Evolutionary conservation across 2,329 filamentous ascomycete species (phyloP), one percentile per base, ranked within the genome.

Genomic region (Colletotrichum sp.): DNA sequence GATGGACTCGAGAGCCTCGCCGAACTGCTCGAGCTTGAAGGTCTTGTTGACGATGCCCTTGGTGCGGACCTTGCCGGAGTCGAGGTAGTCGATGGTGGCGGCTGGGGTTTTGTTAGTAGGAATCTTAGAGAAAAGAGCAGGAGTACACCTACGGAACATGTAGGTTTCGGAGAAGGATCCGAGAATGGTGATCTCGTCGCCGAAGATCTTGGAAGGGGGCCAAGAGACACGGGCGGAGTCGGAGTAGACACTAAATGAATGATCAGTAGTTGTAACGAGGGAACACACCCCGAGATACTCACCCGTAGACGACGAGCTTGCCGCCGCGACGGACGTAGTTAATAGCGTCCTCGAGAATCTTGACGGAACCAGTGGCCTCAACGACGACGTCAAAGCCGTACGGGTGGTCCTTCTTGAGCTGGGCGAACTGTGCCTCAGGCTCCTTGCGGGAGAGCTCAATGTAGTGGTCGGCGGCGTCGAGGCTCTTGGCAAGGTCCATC

Each of bases 101-200:
- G 87, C 84, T 86, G 30, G 61, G 64, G 8, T 3, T 4, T 30
- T 59, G 66, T 69, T 7, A 39, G 34, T 57, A 28, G 26, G n/a
- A 71, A 9, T 13, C 12, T 24, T 14, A 18, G 52, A 18, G 48
- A 9, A 13, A 7, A 24, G 16, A 36, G 34, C 16, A 3, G 3
- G 3, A 36, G 34, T 16, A 8, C 34, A 36, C 85, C 81, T 84
- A 87, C 86, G 92, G 88, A 94, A 94, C 89, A 93, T 94, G 85
- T 92, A 93, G 28, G 92, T 93, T 84, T 95, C 93, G 64, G 92
- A 94, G 86, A 95, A 95, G 68, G 91, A 93, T 30, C 93, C 93
- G 70, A 95, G 86, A 79, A 95, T 94, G 78, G 92, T 94, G 79
- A 95, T 93, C 83, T 95, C 93, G 76, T 87, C 85, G 80, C 89